Evolutionary conservation across 768 basidiomycete species (phyloP).

Genomic region (Naganishia vaughanmartiniae): DNA sequence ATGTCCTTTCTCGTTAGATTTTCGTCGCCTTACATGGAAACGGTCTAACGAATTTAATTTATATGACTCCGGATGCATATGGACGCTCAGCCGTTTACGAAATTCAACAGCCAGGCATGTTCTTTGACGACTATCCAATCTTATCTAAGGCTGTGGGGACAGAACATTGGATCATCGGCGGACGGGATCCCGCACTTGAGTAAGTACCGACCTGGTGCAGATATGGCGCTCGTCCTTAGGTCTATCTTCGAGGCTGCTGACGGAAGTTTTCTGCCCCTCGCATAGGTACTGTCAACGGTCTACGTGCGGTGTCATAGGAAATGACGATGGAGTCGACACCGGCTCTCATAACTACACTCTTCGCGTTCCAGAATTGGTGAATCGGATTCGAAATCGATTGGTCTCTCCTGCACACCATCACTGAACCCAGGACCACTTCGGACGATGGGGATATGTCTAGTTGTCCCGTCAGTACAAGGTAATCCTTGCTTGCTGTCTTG

Average conservation of each 20-base stretch:
- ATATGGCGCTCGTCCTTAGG: no score
- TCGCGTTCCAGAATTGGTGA: background rate
- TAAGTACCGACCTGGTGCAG: background rate
- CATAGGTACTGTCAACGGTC: background rate
- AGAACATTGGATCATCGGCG: conserved; percentile 29
- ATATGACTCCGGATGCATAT: conserved; percentile 33
- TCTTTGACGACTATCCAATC: conserved; percentile 23
- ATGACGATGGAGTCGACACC: background rate
- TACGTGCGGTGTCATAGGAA: background rate
- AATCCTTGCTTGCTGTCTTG: no score
- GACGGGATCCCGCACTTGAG: background rate
- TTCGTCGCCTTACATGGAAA: conserved; percentile 40
- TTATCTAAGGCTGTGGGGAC: conserved; percentile 23
- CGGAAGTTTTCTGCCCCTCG: no score
- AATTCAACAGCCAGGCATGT: conserved; percentile 26
- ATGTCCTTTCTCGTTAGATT: conserved; percentile 29
- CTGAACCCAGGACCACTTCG: no score
- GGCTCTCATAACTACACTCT: background rate
- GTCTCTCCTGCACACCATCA: background rate
- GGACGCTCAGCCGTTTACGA: conserved; percentile 31
- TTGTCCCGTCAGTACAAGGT: no score
- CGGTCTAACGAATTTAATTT: conserved; percentile 39
- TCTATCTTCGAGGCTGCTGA: no score
- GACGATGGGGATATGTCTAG: no score
- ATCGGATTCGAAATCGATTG: background rate